These are phyloP conservation scores for Coemansia sp. DNA, from an alignment of 192 early-diverging fungal genomes.

Conservation along the genomic window DNA sequence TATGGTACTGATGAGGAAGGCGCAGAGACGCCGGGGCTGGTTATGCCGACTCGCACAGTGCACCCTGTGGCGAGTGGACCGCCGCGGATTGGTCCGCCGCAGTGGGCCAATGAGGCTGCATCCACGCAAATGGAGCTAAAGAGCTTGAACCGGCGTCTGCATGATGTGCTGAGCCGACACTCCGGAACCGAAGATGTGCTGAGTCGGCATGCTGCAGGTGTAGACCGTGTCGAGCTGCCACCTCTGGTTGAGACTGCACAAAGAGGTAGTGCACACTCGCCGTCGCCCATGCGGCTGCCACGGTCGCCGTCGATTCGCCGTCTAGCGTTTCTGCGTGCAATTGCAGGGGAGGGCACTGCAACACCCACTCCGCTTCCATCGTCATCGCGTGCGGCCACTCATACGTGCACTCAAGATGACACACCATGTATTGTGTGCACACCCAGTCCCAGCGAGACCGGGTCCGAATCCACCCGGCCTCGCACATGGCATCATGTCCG, in stretches of 20 bases:
- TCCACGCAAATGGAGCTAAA: slow-evolving; percentile 17
- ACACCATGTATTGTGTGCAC: slow-evolving; percentile 11
- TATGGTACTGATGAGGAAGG: slow-evolving; percentile 16
- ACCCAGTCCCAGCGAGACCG: background rate
- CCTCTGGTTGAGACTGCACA: background rate
- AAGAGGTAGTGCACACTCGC: background rate
- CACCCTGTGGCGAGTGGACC: background rate
- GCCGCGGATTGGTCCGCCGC: background rate
- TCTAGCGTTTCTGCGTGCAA: slow-evolving; percentile 15
- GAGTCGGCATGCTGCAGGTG: background rate
- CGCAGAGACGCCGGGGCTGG: slow-evolving; percentile 12
- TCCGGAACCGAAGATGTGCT: background rate
- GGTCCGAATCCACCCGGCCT: background rate
- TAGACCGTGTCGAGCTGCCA: background rate
- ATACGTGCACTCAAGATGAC: background rate
- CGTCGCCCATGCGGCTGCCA: slow-evolving; percentile 4
- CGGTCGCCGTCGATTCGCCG: slow-evolving; percentile 31
- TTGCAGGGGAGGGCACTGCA: slow-evolving; percentile 12
- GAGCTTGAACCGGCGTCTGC: slow-evolving; percentile 24
- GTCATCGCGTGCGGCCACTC: no score
- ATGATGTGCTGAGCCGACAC: slow-evolving; percentile 25
- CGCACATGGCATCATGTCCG: slow-evolving; percentile 5
- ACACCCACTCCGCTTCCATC: no score
- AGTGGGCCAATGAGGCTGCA: background rate
- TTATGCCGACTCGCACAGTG: slow-evolving; percentile 3